These are phyloP conservation scores for Huiozyma sinensis DNA, from an alignment of 805 yeast genomes.

Conservation along the genomic window DNA sequence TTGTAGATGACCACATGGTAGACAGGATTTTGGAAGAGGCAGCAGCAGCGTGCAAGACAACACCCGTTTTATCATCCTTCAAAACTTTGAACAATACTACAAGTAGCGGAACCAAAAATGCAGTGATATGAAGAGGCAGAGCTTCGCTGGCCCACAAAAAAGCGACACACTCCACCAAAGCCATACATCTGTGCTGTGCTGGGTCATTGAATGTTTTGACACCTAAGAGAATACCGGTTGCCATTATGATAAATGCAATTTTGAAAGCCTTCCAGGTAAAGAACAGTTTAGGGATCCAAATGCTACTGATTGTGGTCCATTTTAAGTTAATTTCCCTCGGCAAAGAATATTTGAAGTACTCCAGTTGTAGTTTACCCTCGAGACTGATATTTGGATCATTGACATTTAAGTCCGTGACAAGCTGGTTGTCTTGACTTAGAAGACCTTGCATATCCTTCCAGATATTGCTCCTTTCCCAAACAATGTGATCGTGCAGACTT, in stretches of 20 bases:
- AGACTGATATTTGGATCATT: conserved; percentile 12
- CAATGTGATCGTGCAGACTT: conserved; percentile 77
- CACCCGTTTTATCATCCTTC: conserved; percentile 36
- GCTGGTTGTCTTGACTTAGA: conserved; percentile 40
- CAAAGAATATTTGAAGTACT: conserved; percentile 25
- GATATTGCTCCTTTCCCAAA: conserved; percentile 92
- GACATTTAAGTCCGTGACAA: conserved; percentile 18
- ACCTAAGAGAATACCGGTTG: conserved; percentile 43
- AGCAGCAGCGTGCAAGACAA: conserved; percentile 50
- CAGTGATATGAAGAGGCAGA: conserved; percentile 82
- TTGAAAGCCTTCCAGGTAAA: conserved; percentile 41
- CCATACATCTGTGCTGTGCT: conserved; percentile 54
- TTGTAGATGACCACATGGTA: conserved; percentile 91
- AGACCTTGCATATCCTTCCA: conserved; percentile 93
- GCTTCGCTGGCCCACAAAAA: conserved; percentile 94
- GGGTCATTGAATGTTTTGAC: conserved; percentile 54
- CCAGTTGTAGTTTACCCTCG: conserved; percentile 26
- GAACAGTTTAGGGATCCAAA: conserved; percentile 37
- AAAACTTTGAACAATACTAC: conserved; percentile 61
- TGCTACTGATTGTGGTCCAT: conserved; percentile 2
- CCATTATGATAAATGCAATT: conserved; percentile 36
- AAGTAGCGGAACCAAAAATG: conserved; percentile 71
- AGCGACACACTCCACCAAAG: conserved; percentile 52
- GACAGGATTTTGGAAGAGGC: conserved; percentile 63
- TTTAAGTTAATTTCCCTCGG: conserved; percentile 16